Evolutionary conservation across 2,329 filamentous ascomycete species (phyloP).

Genomic region (Fusarium circinatum): DNA sequence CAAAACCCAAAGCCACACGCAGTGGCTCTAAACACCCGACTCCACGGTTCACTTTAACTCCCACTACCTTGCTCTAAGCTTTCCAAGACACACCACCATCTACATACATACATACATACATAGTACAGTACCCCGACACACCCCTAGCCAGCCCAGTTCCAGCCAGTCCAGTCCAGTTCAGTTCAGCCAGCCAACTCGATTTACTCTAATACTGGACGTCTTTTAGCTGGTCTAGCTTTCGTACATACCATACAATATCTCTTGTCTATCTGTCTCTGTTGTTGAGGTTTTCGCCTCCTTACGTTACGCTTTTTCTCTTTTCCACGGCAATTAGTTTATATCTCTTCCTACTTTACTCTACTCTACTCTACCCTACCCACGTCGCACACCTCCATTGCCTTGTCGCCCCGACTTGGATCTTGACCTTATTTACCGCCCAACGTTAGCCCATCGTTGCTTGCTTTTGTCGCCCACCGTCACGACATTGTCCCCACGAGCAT

Average conservation of each 20-base stretch:
- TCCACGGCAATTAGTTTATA: constrained; percentile 8
- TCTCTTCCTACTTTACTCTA: not conserved
- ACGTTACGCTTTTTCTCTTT: not conserved
- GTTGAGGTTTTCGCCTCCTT: constrained; percentile 11
- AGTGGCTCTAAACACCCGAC: constrained; percentile 36
- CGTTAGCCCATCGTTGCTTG: constrained; percentile 28
- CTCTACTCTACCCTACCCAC: not conserved
- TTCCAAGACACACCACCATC: not conserved
- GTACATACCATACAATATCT: constrained; percentile 19
- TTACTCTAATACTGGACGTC: constrained; percentile 24
- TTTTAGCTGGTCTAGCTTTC: constrained; percentile 32
- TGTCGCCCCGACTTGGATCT: constrained; percentile 6
- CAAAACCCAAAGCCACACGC: constrained; percentile 34
- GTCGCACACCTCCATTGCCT: constrained; percentile 9
- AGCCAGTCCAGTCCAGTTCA: not conserved
- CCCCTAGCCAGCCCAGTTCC: constrained; percentile 5
- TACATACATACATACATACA: constrained; percentile 5
- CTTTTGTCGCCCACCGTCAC: constrained; percentile 35
- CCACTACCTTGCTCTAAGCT: constrained; percentile 24
- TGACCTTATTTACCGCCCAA: constrained; percentile 10
- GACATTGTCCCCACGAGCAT: constrained; percentile 32
- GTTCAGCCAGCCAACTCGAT: constrained; percentile 10
- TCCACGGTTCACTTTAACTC: constrained; percentile 44
- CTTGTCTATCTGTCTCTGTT: not conserved
- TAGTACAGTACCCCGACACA: constrained; percentile 18